These are phyloP conservation scores for Silene conica DNA, from an alignment of 148 eudicot genomes.

Conservation along the genomic window DNA sequence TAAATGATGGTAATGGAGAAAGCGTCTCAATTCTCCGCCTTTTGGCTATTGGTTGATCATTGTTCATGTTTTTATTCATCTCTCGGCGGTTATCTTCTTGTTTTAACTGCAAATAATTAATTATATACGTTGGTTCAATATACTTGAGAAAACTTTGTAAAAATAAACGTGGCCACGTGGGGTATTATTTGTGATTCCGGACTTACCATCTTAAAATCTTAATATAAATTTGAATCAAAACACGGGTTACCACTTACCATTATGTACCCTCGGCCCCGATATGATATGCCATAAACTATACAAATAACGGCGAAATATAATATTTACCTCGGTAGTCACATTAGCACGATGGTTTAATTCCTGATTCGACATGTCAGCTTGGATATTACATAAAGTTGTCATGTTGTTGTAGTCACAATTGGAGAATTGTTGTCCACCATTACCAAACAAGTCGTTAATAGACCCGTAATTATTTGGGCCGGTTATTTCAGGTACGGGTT, in stretches of 20 bases:
- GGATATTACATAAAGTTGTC: slow-evolving; percentile 20
- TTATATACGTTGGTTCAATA: neutral
- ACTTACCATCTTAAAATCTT: too few species aligned
- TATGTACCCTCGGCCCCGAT: too few species aligned
- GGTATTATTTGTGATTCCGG: too few species aligned
- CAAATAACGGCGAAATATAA: neutral
- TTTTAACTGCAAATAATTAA: slow-evolving; percentile 18
- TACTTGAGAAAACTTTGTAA: too few species aligned
- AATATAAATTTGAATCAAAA: neutral
- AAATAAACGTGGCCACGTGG: too few species aligned
- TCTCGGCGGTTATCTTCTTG: slow-evolving; percentile 33
- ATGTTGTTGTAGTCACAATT: neutral
- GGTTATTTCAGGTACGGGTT: slow-evolving; percentile 17
- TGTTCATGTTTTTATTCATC: slow-evolving; percentile 33
- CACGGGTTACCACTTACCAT: neutral
- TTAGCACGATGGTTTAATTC: slow-evolving; percentile 22
- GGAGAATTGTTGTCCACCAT: neutral
- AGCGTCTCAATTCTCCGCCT: slow-evolving; percentile 66
- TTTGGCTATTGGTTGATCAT: slow-evolving; percentile 46
- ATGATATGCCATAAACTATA: neutral
- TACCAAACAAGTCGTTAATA: neutral
- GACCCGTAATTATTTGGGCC: slow-evolving; percentile 22
- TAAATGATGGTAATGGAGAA: slow-evolving; percentile 76
- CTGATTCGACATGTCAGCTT: slow-evolving; percentile 28
- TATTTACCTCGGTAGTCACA: slow-evolving; percentile 40